Evolutionary conservation across 352 stramenopile genomes (phyloP), one percentile per base, ranked within the genome.

Genomic region (Phytophthora meadii): DNA sequence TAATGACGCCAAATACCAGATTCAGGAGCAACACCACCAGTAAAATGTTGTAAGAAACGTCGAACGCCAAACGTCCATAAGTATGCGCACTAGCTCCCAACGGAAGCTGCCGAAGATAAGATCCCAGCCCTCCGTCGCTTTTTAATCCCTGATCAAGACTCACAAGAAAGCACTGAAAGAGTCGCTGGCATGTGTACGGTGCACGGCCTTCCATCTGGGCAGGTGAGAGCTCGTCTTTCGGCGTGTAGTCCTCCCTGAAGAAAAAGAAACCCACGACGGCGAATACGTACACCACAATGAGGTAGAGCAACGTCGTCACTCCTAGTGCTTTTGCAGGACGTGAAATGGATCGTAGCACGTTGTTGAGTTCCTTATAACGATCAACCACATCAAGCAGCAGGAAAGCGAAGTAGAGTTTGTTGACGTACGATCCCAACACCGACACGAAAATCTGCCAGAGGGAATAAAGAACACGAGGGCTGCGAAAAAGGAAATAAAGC

Each of bases 371-470:
- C 46, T 89, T 84, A 55, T 87, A 93, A n/a, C 81, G 79, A 41
- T 92, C 88, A n/a, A 93, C 73, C 34, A 92, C 65, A 54, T 93
- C 84, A 8, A 93, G 69, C 17, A 93, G 45, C 41, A 92, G 81
- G 41, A 92, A 91, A 19, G 82, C 76, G 53, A 93, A 93, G 72
- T 83, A 93, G 34, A 93, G 77, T 36, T 87, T 88, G 69, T 89
- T 86, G 15, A 93, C 61, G 49, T 86, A 87, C 32, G 81, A 74
- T 3, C 82, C 82, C 11, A 89, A 62, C 17, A 92, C 74, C 6
- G 84, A 79, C 28, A 88, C 70, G 0, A 70, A 51, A 49, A 93
- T 87, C 44, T 90, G 80, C 59, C 72, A 56, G n/a, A 86, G 25
- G 45, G 70, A 77, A 57, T 91, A 91, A 27, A 89, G 27, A 27